A percentile compares a stretch with the other conserved stretches of the same genome.
Conservation (phyloP, 1,139 yeast genomes). For the Yamadazyma diddensiae region DNA sequence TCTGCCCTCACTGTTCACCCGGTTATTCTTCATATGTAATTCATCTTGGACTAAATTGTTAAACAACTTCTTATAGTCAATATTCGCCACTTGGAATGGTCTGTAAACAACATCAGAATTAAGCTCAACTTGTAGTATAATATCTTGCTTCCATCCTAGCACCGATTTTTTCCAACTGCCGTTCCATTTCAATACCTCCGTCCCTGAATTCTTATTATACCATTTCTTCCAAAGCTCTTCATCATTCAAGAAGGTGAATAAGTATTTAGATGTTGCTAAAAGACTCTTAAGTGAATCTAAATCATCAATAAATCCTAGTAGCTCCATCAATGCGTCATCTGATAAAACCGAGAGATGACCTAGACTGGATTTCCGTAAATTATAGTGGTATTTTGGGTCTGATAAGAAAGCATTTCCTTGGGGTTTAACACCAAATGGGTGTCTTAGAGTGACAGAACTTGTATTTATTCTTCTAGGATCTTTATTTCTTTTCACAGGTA, state of each 20-base stretch:
- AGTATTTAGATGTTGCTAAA: slow-evolving; percentile 59
- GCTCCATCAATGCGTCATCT: slow-evolving; percentile 55
- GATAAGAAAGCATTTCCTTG: slow-evolving; percentile 54
- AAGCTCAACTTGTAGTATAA: slow-evolving; percentile 32
- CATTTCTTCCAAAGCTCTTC: slow-evolving; percentile 78
- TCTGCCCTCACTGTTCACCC: slow-evolving; percentile 27
- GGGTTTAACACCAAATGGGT: slow-evolving; percentile 76
- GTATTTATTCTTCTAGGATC: slow-evolving; percentile 24
- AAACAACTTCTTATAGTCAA: slow-evolving; percentile 54
- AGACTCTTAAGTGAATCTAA: slow-evolving; percentile 46
- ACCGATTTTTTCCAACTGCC: slow-evolving; percentile 79
- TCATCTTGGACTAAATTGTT: slow-evolving; percentile 49
- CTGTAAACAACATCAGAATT: slow-evolving; percentile 64
- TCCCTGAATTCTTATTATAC: slow-evolving; percentile 29
- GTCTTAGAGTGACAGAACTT: slow-evolving; percentile 33
- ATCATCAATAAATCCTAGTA: slow-evolving; percentile 45
- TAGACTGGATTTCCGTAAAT: slow-evolving; percentile 31
- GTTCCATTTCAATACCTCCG: slow-evolving; percentile 44
- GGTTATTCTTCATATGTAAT: slow-evolving; percentile 16
- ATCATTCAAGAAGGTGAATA: slow-evolving; percentile 68
- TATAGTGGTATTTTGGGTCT: slow-evolving; percentile 16
- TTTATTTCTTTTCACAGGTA: slow-evolving; percentile 12
- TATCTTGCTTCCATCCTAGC: slow-evolving; percentile 32
- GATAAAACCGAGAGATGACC: slow-evolving; percentile 54
- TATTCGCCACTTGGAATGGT: slow-evolving; percentile 76